Evolutionary conservation across 169 alveolate genomes (phyloP), one percentile per base, ranked within the genome.

Genomic region (Eimeria maxima): DNA sequence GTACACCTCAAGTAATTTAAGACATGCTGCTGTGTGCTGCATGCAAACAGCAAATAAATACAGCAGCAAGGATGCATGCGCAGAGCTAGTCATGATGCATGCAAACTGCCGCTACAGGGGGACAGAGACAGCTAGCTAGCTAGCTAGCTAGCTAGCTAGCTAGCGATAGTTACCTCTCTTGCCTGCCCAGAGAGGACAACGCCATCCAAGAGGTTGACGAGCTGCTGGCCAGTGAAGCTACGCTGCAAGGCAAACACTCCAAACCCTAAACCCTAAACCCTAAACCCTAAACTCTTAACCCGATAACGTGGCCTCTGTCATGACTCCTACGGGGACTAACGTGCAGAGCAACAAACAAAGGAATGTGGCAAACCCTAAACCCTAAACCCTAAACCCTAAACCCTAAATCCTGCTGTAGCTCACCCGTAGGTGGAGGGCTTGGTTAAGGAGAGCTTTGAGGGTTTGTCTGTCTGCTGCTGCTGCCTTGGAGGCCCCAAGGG

Each of bases 191-290:
- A 42, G n/a, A 92, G 91, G 47, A 71, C 91, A 45, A 92, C 65
- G 27, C 95, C 91, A 60, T 92, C 95, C 73, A 92, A 42, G 44
- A 92, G 47, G 45, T 92, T 92, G 33, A 92, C 83, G 45, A 92
- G 65, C 67, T 92, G 95, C 69, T 92, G 95, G 33, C 91, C 55
- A 44, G 73, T 92, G 91, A 92, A 92, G 33, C 83, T 84, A 44
- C 86, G 91, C 95, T 92, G 95, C 71, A 81, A 47, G 16, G 2
- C 71, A 44, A 18, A 47, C 90, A 45, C 73, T 63, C 73, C 50
- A 81, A 44, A 81, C 71, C 73, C 69, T n/a, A 45, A 81, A 81
- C 90, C 69, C 71, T 27, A 27, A 42, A 76, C 60, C 33, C 87
- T 76, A 7, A 76, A 14, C 90, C 69, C 50, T 45, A 81, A 14